A percentile compares a stretch with the other conserved stretches of the same genome.
These are phyloP conservation scores for Neonectria coccinea DNA, from an alignment of 2,329 filamentous ascomycete species.

Conservation along the genomic window DNA sequence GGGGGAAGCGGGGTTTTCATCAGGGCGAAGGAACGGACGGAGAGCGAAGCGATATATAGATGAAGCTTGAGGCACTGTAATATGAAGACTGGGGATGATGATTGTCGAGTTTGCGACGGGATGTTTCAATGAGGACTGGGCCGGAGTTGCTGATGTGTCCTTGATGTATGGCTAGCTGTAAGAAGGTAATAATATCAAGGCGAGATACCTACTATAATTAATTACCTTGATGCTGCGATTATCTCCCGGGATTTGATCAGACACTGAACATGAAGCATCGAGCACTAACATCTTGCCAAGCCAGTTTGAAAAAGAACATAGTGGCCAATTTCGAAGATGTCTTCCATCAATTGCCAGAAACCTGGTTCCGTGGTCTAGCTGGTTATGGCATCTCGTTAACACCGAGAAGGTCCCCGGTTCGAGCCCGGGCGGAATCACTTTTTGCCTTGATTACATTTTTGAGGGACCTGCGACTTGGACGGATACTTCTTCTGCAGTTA, in stretches of 20 bases:
- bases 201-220: background rate
- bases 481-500: no score
- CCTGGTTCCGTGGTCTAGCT: constrained; percentile 48
- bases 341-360: background rate
- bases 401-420: constrained; percentile 50
- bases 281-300: no score
- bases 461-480: no score
- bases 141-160: background rate
- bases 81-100: constrained; percentile 2
- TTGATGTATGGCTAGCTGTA: background rate
- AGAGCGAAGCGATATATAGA: constrained; percentile 10
- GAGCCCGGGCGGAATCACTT: constrained; percentile 48
- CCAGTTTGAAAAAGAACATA: background rate
- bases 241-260: no score
- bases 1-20: constrained; percentile 24
- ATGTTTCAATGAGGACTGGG: background rate
- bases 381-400: constrained; percentile 50
- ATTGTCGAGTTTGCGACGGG: background rate
- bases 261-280: no score
- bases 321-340: rapidly evolving
- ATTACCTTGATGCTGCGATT: background rate
- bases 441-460: constrained; percentile 3
- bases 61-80: background rate
- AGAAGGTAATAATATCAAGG: background rate
- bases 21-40: constrained; percentile 33